Evolutionary conservation across 768 basidiomycete species (phyloP), one percentile per base, ranked within the genome.

Genomic region (Megacollybia marginata): DNA sequence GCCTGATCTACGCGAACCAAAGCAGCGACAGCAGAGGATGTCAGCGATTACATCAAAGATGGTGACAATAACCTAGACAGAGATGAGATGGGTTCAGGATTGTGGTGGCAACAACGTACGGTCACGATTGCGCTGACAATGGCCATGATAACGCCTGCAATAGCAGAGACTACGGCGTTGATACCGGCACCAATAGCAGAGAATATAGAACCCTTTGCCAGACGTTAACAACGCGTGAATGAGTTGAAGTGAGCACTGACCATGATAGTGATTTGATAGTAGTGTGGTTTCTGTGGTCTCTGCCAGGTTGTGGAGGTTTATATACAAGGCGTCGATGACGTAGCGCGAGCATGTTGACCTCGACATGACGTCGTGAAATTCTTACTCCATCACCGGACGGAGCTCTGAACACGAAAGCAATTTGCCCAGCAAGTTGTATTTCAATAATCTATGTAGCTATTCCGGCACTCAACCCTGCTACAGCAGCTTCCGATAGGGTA

Each of bases 401-500:
- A 28, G 4, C 23, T 28, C 23, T 28, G 23, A 28, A 28, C 23
- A 28, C 23, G 23, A 28, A 28, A 28, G 23, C 23, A 28, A 28
- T 28, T n/a, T 28, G 23, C 23, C 23, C 23, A 28, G 23, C 23
- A 28, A 28, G n/a, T n/a, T n/a, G n/a, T n/a, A n/a, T n/a, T n/a
- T n/a, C n/a, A n/a, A n/a, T n/a, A n/a, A n/a, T n/a, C 23, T 28
- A 28, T 28, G 23, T 28, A 28, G 2, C 23, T 28, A 28, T 28
- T 6, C 23, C 23, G 4, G 23, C 6, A 28, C 23, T 28, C 23
- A 28, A 6, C 16, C 47, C 35, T 5, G 70, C 60, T 18, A 78
- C 57, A 15, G 82, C 65, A 15, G 80, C 74, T 13, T 82, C 79
- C 44, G 73, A 75, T 38, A 88, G 65, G 52, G 75, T 76, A 51